These are phyloP conservation scores for Pichia phayaonensis DNA, from an alignment of 805 yeast species.

Conservation along the genomic window DNA sequence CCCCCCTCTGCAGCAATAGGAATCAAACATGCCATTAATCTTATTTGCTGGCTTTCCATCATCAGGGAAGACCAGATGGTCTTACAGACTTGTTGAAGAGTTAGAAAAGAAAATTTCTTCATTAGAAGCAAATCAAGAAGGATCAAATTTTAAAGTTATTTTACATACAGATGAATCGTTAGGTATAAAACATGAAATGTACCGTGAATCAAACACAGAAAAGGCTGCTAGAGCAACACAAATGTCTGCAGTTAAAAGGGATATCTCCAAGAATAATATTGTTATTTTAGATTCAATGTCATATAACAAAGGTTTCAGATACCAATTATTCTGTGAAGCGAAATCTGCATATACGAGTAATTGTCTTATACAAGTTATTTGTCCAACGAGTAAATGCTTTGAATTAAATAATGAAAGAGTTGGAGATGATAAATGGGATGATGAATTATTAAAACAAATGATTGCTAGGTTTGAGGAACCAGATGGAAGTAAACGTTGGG, in stretches of 20 bases:
- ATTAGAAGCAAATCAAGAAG: slow-evolving; percentile 37
- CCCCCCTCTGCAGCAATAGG: neutral
- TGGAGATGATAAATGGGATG: slow-evolving; percentile 48
- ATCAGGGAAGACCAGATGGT: slow-evolving; percentile 76
- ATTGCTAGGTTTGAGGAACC: slow-evolving; percentile 93
- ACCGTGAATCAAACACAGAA: slow-evolving; percentile 67
- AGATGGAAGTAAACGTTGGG: slow-evolving; percentile 81
- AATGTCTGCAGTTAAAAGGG: slow-evolving; percentile 83
- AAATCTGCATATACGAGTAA: slow-evolving; percentile 76
- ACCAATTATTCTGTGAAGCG: slow-evolving; percentile 91
- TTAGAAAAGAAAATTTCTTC: slow-evolving; percentile 40
- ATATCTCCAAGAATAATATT: slow-evolving; percentile 55
- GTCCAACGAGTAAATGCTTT: slow-evolving; percentile 45
- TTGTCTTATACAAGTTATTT: slow-evolving; percentile 72
- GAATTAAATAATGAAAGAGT: slow-evolving; percentile 47
- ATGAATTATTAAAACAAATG: slow-evolving; percentile 55
- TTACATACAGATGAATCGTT: slow-evolving; percentile 73
- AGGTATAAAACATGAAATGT: slow-evolving; percentile 62
- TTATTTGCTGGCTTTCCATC: slow-evolving; percentile 80
- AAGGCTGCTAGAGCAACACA: slow-evolving; percentile 78
- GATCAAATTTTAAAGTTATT: slow-evolving; percentile 51
- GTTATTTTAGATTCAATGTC: slow-evolving; percentile 82
- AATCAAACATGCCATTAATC: slow-evolving; percentile 65
- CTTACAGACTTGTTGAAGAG: slow-evolving; percentile 41
- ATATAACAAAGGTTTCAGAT: slow-evolving; percentile 91